These are phyloP conservation scores for Populus hybrid DNA, from an alignment of 441 rosid genomes.

Conservation along the genomic window DNA sequence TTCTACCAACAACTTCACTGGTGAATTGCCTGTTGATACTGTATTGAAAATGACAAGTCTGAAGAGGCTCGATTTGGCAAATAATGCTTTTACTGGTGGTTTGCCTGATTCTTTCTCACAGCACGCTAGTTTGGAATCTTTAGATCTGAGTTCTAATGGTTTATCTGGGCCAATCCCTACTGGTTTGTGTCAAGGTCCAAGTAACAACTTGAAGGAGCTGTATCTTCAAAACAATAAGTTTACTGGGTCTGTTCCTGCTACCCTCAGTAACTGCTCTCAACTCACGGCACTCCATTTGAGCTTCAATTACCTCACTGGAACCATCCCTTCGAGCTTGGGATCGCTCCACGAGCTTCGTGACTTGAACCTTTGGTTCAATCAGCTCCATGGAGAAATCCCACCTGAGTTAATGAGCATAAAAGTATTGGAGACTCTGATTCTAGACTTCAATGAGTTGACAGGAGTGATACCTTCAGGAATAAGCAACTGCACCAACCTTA, in stretches of 20 bases:
- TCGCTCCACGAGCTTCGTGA: conserved; percentile 63
- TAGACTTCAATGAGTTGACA: conserved; percentile 78
- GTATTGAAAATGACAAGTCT: conserved; percentile 57
- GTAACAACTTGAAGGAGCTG: conserved; percentile 49
- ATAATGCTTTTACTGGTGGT: conserved; percentile 57
- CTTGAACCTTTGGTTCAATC: conserved; percentile 80
- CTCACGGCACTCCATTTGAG: conserved; percentile 80
- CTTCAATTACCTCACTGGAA: conserved; percentile 70
- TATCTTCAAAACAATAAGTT: conserved; percentile 74
- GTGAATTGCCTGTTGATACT: conserved; percentile 60
- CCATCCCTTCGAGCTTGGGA: conserved; percentile 77
- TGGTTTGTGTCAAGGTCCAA: conserved; percentile 54
- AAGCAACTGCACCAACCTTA: conserved; percentile 66
- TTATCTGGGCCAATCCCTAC: conserved; percentile 60
- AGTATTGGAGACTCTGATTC: conserved; percentile 65
- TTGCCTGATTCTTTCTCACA: conserved; percentile 60
- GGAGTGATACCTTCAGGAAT: conserved; percentile 68
- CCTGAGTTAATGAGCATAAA: conserved; percentile 50
- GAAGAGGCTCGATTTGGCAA: conserved; percentile 56
- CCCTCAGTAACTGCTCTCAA: conserved; percentile 66
- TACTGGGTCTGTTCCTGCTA: conserved; percentile 64
- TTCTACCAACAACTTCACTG: conserved; percentile 60
- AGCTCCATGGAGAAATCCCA: conserved; percentile 79
- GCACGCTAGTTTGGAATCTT: conserved; percentile 44
- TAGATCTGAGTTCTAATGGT: conserved; percentile 84